phyloP scores from a whole-genome alignment of 139 green algal species.

The Tetraselmis striata region DNA sequence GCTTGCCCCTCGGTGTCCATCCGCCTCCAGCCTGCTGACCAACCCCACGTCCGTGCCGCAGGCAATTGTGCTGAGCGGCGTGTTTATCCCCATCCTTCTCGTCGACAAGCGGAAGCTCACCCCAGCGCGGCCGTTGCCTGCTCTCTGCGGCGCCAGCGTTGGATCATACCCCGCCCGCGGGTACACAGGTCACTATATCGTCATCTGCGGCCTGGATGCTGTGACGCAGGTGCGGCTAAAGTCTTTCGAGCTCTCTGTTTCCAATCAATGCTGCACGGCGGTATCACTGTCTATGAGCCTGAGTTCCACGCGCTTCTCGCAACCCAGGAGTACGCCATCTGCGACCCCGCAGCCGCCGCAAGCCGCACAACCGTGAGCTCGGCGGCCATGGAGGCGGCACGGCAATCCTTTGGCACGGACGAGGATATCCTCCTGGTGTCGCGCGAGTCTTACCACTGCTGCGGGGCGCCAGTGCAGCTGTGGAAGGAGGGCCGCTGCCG shows the following conservation, averaged over 20 bases:
- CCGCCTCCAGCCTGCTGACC: no score
- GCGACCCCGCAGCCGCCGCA: constrained; percentile 41
- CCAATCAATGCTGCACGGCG: not conserved
- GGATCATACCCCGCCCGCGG: not conserved
- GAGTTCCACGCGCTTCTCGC: not conserved
- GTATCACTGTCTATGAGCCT: no score
- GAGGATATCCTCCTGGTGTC: constrained; percentile 62
- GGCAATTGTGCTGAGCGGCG: constrained; percentile 26
- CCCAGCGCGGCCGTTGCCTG: constrained; percentile 3
- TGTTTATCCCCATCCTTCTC: constrained; percentile 63
- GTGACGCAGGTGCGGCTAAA: not conserved
- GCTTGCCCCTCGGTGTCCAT: no score
- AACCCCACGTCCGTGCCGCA: not conserved
- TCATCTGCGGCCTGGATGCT: constrained; percentile 43
- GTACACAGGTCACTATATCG: constrained; percentile 58
- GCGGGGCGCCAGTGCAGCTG: not conserved
- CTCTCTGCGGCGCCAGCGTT: not conserved
- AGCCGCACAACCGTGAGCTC: constrained; percentile 19
- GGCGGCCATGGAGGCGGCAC: constrained; percentile 38
- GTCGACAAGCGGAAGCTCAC: constrained; percentile 74
- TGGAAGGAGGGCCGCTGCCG: not conserved
- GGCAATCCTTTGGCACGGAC: constrained; percentile 62
- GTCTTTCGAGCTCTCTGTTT: not conserved
- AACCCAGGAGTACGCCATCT: constrained; percentile 33
- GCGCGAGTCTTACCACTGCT: not conserved